Conservation (phyloP, 2,329 filamentous ascomycete genomes). For the Davidsoniella virescens region DNA sequence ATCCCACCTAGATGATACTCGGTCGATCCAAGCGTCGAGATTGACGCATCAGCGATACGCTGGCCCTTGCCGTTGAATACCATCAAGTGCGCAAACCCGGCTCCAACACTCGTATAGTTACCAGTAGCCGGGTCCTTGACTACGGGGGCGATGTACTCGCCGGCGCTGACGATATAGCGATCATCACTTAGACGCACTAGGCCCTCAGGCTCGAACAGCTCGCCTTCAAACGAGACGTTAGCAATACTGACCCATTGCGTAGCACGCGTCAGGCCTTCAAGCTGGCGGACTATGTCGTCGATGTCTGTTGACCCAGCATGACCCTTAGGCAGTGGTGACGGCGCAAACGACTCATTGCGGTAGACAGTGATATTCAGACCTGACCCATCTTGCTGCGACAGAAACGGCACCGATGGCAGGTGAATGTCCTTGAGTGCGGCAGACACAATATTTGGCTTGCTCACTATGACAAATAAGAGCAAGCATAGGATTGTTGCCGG, state of each 20-base stretch:
- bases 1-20: conserved; percentile 33
- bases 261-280: conserved; percentile 22
- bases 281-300: conserved; percentile 22
- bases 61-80: conserved; percentile 27
- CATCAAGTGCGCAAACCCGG: conserved; percentile 29
- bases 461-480: conserved; percentile 7
- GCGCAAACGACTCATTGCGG: conserved; percentile 19
- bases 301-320: conserved; percentile 20
- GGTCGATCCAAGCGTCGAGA: conserved; percentile 22
- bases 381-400: neutral
- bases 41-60: conserved; percentile 27
- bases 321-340: conserved; percentile 21
- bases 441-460: conserved; percentile 17
- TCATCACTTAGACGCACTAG: conserved; percentile 27
- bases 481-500: conserved; percentile 6
- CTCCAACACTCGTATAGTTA: conserved; percentile 30
- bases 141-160: conserved; percentile 23
- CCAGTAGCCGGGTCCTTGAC: conserved; percentile 30
- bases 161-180: conserved; percentile 29
- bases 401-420: conserved; percentile 2
- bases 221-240: conserved; percentile 27
- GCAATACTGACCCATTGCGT: conserved; percentile 27
- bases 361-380: conserved; percentile 22
- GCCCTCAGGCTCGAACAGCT: conserved; percentile 33
- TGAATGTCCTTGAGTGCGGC: neutral